Percentiles rank a stretch among this genome's conserved stretches.
phyloP scores from a whole-genome alignment of 805 yeast genomes.

The Candida fluviatilis region DNA sequence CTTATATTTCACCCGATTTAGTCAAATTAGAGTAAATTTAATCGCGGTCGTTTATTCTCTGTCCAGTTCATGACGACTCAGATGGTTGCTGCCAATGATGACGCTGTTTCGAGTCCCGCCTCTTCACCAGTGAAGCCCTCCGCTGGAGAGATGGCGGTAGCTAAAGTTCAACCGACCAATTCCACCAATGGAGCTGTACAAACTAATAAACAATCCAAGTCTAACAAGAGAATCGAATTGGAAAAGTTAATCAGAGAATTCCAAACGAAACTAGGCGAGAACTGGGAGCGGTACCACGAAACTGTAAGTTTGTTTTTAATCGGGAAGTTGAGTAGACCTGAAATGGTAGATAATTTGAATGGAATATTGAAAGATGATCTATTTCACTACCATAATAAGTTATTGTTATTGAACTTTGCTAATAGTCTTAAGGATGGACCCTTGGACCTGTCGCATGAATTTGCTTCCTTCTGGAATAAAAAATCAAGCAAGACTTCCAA shows the following conservation, averaged over 20 bases:
- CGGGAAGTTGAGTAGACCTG: constrained; percentile 75
- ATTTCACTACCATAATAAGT: constrained; percentile 72
- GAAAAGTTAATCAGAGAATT: constrained; percentile 62
- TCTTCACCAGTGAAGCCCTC: background rate
- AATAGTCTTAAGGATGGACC: constrained; percentile 79
- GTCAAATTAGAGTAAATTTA: background rate
- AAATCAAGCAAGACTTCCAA: constrained; percentile 44
- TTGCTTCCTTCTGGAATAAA: constrained; percentile 45
- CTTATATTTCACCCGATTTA: background rate
- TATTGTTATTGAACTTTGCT: constrained; percentile 76
- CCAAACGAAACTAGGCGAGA: constrained; percentile 65
- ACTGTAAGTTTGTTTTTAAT: constrained; percentile 69
- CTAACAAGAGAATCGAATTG: constrained; percentile 27
- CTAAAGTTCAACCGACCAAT: background rate
- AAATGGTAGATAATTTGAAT: constrained; percentile 56
- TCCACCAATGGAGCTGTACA: background rate
- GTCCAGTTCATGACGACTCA: background rate
- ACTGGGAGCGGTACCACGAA: constrained; percentile 86
- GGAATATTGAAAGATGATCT: constrained; percentile 48
- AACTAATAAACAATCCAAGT: background rate
- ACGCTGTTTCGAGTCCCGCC: background rate
- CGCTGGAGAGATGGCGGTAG: background rate
- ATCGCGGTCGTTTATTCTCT: background rate
- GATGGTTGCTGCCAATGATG: background rate
- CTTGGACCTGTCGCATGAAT: constrained; percentile 44